These are phyloP conservation scores for Chloropicon primus DNA, from an alignment of 139 green algal genomes.

Conservation along the genomic window DNA sequence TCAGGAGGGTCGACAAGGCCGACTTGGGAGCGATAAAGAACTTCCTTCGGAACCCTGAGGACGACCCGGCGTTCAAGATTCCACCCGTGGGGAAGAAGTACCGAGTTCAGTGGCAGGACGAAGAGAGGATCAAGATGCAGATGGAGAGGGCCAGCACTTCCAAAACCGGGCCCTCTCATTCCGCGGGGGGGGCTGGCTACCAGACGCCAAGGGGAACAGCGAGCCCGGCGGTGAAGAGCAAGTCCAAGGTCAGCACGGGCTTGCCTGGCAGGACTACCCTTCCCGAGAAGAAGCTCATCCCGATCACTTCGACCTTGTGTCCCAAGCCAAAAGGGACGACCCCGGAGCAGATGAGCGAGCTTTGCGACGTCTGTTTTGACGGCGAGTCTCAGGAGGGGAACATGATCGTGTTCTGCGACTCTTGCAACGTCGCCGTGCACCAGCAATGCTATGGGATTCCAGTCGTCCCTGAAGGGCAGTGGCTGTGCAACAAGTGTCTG, in stretches of 20 bases:
- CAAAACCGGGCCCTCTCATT: too few relatives aligned
- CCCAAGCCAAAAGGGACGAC: neutral
- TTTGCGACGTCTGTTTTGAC: constrained; percentile 23
- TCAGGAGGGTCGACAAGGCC: neutral
- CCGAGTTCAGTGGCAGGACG: constrained; percentile 10
- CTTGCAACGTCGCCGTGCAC: constrained; percentile 28
- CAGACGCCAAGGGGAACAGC: constrained; percentile 8
- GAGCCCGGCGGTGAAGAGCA: neutral
- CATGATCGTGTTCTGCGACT: constrained; percentile 27
- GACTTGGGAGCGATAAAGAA: neutral
- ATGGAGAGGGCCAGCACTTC: constrained; percentile 1
- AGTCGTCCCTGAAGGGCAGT: neutral
- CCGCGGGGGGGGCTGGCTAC: neutral
- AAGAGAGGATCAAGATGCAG: constrained; percentile 3
- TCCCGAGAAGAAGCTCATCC: too few relatives aligned
- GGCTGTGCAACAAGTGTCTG: neutral
- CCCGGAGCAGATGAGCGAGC: constrained; percentile 11
- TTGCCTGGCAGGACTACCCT: neutral
- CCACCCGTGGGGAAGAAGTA: constrained; percentile 14
- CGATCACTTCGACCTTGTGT: neutral
- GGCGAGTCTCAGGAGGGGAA: constrained; percentile 24
- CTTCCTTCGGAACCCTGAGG: neutral
- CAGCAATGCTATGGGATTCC: constrained; percentile 9
- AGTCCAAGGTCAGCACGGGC: neutral
- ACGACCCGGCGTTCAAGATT: constrained; percentile 14